Conservation (phyloP, 164 flowering plant genomes). For the Buxus sempervirens region DNA sequence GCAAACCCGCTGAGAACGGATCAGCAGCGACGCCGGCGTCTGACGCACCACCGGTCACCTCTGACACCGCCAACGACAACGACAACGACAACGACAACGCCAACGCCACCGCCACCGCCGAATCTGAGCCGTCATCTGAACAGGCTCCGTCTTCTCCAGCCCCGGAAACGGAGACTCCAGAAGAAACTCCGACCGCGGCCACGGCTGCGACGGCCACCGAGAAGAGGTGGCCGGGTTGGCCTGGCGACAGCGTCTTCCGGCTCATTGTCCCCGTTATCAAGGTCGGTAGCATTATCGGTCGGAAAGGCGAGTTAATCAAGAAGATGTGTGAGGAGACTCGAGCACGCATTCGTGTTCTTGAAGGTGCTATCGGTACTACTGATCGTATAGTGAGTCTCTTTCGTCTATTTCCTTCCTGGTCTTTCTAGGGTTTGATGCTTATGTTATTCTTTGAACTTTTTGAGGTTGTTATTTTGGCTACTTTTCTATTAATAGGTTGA, state of each 20-base stretch:
- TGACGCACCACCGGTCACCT: background rate
- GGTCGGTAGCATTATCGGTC: constrained; percentile 71
- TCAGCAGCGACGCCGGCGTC: background rate
- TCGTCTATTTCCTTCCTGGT: too few species aligned
- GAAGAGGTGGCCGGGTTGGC: constrained; percentile 74
- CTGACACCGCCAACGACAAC: background rate
- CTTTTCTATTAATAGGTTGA: too few species aligned
- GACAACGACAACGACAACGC: too few species aligned
- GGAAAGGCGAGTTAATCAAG: constrained; percentile 67
- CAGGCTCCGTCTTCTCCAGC: background rate
- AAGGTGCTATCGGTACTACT: constrained; percentile 42
- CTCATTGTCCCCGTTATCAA: constrained; percentile 57
- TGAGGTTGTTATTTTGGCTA: too few species aligned
- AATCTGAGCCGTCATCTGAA: background rate
- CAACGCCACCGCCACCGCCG: background rate
- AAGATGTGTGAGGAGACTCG: constrained; percentile 66
- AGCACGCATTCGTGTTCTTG: constrained; percentile 64
- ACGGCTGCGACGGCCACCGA: constrained; percentile 10
- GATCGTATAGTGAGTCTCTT: constrained; percentile 57
- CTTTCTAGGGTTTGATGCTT: too few species aligned
- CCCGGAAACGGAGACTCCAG: background rate
- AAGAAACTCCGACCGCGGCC: background rate
- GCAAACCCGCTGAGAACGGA: constrained; percentile 2
- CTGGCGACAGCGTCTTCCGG: constrained; percentile 58
- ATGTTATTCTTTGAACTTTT: too few species aligned